Evolutionary conservation across 495 filamentous ascomycete species (phyloP), one percentile per base, ranked within the genome.

Genomic region (Podospora pseudopauciseta): DNA sequence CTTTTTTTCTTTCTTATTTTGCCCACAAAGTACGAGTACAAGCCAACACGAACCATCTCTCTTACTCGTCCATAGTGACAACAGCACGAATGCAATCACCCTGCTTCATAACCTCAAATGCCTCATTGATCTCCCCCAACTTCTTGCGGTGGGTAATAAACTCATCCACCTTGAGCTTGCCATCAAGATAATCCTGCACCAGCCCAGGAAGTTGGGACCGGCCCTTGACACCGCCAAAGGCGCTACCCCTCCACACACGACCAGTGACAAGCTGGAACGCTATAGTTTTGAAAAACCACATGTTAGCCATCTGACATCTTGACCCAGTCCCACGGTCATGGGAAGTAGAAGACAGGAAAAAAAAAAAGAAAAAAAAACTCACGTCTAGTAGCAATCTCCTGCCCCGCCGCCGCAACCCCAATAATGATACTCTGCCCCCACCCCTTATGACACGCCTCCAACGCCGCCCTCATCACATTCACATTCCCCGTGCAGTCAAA

Each of bases 401-500:
- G 94, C 20, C 95, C 95, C 62, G 96, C 96, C 68, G 95, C 96
- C 60, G 95, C 95, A 66, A 99, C 95, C 74, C 95, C 95, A 75
- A 99, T 99, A 76, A 99, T 87, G 73, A 99, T 96, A 74, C 92
- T 96, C 88, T 98, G 88, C 68, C 95, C 95, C 95, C 95, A 99
- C 34, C 95, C 95, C 86, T 99, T 99, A 81, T 99, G 96, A 82
- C 95, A 99, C 53, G 95, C 94, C 83, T 99, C 95, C 60, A 99
- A 87, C 59, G 95, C 95, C 32, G 91, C 91, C 68, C 95, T 87
- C 95, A 99, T 99, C 49, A 99, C 95, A 64, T 89, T 86, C 28
- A 97, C 93, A 74, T 98, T 98, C 20, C 95, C 95, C 4, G 95
- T 99, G 83, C 95, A 99, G 83, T 99, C 95, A 76, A 99, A 99